Evolutionary conservation across 2,329 filamentous ascomycete species (phyloP), one percentile per base, ranked within the genome.

Genomic region (Cladophialophora carrionii): DNA sequence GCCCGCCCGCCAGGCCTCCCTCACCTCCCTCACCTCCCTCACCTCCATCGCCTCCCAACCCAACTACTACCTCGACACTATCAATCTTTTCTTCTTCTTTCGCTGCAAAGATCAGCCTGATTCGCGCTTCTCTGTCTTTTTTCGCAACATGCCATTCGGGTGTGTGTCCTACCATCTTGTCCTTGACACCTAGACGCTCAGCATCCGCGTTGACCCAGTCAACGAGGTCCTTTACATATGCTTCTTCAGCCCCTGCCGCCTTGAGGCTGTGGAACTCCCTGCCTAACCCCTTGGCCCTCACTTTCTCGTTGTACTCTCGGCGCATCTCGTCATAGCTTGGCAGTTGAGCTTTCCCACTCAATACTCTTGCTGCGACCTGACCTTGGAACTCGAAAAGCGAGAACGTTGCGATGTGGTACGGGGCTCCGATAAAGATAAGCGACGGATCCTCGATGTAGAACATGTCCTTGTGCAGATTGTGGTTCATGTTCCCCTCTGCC

Each of bases 301-400:
- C 41, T 14, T 70, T 69, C 5, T 67, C 68, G 20, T 62, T 26
- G 54, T 79, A 79, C 62, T 77, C 74, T 0, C 46, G 48, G 22
- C 74, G 70, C 71, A 78, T 85, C 0, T 69, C 74, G 1, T 77
- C 75, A 34, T 74, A 57, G 0, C 73, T 66, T 0, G 87, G 86
- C 22, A 89, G 72, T 1, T 71, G 66, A 0, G 80, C 81, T 34
- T 79, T 77, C 0, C 85, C 85, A 0, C 84, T 78, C 3, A 87
- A 79, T 0, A 88, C 82, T 2, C 84, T 81, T 0, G 87, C 84
- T 0, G 88, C 77, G 0, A 82, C 83, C 68, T 88, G 84, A 0
- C 87, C 87, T 72, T 91, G 88, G 69, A 89, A 89, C 65, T 90
- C 88, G 66, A 90, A 90, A 0, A 90, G 78, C 0, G 86, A 86